Base-by-base conservation (phyloP, 2,329 filamentous ascomycete species). In the Alternaria ventricosa region DNA sequence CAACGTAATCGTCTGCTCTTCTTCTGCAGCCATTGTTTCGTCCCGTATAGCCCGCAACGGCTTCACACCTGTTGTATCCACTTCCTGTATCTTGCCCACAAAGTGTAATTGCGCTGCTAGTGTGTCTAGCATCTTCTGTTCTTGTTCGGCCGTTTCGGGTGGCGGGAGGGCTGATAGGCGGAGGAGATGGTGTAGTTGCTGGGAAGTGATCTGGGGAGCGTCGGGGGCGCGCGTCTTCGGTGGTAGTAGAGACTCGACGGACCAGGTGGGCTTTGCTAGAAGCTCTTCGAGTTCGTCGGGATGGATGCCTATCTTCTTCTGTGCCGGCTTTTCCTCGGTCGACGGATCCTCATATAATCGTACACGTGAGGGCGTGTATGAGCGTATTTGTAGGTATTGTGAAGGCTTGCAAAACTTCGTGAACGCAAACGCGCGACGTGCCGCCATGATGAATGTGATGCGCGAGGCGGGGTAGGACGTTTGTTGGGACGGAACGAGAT, bases 81-180 rank as follows among this genome's bases (percentile, higher is more conserved):
- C 90, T 47, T 86, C 83, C 75, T 97, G 94, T 20, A 98, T 89
- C 66, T 93, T 88, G 65, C 88, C 89, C n/a, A 98, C 94, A 75
- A 99, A 99, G 74, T 92, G 90, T 0, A 99, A 87, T 77, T 99
- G 96, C 30, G 91, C 89, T 56, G 90, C 86, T 2, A 99, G 86
- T 1, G 90, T 94, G 22, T 86, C 77, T 4, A 97, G 86, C 88
- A 97, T 93, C 25, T 84, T 81, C 0, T 83, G 73, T 77, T 97
- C 91, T 71, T 94, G 90, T 55, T 84, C 84, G 2, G 82, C 68
- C 2, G 84, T 84, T 18, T 84, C 81, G 0, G 95, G 94, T 1
- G 86, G 86, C 0, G 95, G 94, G 0, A 99, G 89, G 13, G 95
- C 94, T 5, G 94, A 97, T 43, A 98, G 89, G 18, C 92, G 92